Percentiles rank a stretch among this genome's conserved stretches.
phyloP scores from a whole-genome alignment of 306 rosid species.

The Psophocarpus tetragonolobus region DNA sequence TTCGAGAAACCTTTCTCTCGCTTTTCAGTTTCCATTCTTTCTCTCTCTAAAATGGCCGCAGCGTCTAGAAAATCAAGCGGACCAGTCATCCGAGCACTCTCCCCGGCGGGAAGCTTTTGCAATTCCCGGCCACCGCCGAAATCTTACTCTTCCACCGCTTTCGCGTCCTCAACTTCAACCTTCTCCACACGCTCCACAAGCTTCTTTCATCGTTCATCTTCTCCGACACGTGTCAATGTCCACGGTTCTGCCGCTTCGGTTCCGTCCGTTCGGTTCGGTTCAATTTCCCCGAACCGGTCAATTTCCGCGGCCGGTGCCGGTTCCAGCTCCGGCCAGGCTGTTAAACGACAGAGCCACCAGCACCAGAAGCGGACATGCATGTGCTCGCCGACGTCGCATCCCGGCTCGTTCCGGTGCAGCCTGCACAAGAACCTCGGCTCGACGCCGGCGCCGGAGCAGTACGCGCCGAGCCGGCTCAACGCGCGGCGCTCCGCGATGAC shows the following conservation, averaged over 20 bases:
- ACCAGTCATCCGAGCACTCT: constrained; percentile 47
- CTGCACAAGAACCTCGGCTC: constrained; percentile 56
- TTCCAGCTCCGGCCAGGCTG: constrained; percentile 42
- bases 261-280: constrained; percentile 57
- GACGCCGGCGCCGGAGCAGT: constrained; percentile 28
- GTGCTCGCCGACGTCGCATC: constrained; percentile 82
- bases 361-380: constrained; percentile 61
- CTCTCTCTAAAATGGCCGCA: constrained; percentile 61
- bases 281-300: constrained; percentile 60
- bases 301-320: constrained; percentile 42
- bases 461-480: constrained; percentile 60
- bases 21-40: background rate
- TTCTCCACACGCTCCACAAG: constrained; percentile 53
- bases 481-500: constrained; percentile 86
- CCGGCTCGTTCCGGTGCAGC: constrained; percentile 82
- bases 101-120: constrained; percentile 52
- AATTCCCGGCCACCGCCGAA: constrained; percentile 12
- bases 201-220: constrained; percentile 52
- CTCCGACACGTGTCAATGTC: constrained; percentile 57
- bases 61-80: constrained; percentile 60
- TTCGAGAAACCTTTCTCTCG: too few relatives aligned
- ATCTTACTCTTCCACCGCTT: constrained; percentile 47
- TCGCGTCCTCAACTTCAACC: constrained; percentile 64
- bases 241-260: constrained; percentile 47
- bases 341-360: constrained; percentile 42